phyloP scores from a whole-genome alignment of 768 basidiomycete species.

The Russula griseocarnosa region DNA sequence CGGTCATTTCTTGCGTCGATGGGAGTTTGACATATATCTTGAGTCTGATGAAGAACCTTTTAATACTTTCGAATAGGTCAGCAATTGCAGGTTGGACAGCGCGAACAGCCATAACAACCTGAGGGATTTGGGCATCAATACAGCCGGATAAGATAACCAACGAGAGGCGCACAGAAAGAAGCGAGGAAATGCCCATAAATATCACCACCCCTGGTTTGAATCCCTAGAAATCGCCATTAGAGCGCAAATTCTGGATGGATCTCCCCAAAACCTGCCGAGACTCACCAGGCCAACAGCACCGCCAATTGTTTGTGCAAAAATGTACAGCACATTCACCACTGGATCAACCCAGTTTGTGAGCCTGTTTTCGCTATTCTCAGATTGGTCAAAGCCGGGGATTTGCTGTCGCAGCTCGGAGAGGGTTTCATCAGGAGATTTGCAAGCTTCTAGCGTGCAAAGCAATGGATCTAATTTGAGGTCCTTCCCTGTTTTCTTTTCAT shows the following conservation, averaged over 20 bases:
- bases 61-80: not conserved
- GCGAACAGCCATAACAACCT: not conserved
- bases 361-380: not conserved
- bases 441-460: not conserved
- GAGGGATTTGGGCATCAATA: no score
- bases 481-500: not conserved
- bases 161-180: not conserved
- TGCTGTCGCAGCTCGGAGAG: no score
- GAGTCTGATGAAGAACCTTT: not conserved
- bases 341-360: conserved; percentile 9
- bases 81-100: not conserved
- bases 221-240: not conserved
- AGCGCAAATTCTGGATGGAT: not conserved
- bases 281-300: not conserved
- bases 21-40: not conserved
- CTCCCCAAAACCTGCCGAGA: not conserved
- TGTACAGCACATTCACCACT: not conserved
- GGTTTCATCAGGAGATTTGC: not conserved
- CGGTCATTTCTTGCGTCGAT: not conserved
- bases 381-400: not conserved
- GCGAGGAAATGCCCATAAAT: not conserved
- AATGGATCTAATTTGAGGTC: not conserved
- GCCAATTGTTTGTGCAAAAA: not conserved
- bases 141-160: no score
- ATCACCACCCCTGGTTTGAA: not conserved